Evolutionary conservation across 805 yeast genomes (phyloP), one percentile per base, ranked within the genome.

Genomic region (Candida cerambycidarum): DNA sequence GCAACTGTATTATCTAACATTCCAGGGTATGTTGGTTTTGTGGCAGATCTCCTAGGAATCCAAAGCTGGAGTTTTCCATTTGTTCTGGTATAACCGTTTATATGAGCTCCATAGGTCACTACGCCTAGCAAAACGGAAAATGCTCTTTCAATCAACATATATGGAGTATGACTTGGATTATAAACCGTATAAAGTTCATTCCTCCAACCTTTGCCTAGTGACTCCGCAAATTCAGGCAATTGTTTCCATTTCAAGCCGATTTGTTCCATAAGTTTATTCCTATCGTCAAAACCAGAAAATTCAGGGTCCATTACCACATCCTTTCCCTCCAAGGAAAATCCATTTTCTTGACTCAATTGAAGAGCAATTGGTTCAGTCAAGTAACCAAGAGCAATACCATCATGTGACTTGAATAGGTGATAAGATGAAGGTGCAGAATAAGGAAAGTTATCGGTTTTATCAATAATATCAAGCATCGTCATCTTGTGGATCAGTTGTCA

Each of bases 1-100:
- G 96, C 99, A 5, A 93, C 86, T 1, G 95, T 89, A 60, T 90
- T 92, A 60, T 93, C 99, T 29, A 90, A 73, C 85, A 80, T 84
- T 0, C 86, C 85, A 0, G 99, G 98, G 66, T 79, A 92, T 0
- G 99, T 93, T 13, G 83, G 83, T 60, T 93, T 93, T 1, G 80
- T 73, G 4, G 69, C 60, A 0, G 97, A 76, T 50, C 99, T 69
- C 47, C 88, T 68, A 0, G 99, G 96, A 8, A 92, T 74, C 98
- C 98, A 93, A 44, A 85, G 54, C 53, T 78, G 75, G 24, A 76
- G 47, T 25, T 68, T 63, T 1, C 75, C 74, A 30, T 69, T 63
- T 24, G 58, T 43, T 0, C 58, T 49, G 0, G 84, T 69, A 53
- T 79, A 93, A 1, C 97, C 98, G 51, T 79, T 85, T 19, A 90